These are phyloP conservation scores for Aspergillus unguis DNA, from an alignment of 2,329 filamentous ascomycete species.

Conservation along the genomic window DNA sequence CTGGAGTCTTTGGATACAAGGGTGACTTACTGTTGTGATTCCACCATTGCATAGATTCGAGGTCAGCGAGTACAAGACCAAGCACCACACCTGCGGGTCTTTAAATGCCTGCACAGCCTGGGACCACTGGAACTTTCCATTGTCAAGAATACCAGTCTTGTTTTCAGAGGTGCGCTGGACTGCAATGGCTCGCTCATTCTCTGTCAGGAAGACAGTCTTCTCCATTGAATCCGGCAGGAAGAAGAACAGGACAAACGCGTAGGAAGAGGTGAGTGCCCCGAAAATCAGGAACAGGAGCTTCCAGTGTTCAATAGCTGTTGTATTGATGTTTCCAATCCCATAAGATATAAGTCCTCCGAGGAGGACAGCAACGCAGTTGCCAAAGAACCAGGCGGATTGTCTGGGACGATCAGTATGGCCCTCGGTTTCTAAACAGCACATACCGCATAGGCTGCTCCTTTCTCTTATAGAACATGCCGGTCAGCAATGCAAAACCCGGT, in stretches of 20 bases:
- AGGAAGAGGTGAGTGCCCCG: slow-evolving; percentile 27
- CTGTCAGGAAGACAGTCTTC: slow-evolving; percentile 42
- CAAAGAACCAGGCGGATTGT: slow-evolving; percentile 35
- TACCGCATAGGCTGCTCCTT: slow-evolving; percentile 31
- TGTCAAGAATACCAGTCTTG: slow-evolving; percentile 53
- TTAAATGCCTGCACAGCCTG: slow-evolving; percentile 38
- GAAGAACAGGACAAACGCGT: slow-evolving; percentile 17
- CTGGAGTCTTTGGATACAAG: too few relatives aligned
- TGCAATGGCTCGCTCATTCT: slow-evolving; percentile 46
- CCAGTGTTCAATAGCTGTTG: slow-evolving; percentile 22
- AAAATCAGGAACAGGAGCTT: slow-evolving; percentile 32
- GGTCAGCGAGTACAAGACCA: slow-evolving; percentile 32
- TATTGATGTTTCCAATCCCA: slow-evolving; percentile 25
- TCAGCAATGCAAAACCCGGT: slow-evolving; percentile 38
- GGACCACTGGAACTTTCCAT: slow-evolving; percentile 41
- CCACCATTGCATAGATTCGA: slow-evolving; percentile 36
- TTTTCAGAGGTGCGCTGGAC: slow-evolving; percentile 52
- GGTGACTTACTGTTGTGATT: slow-evolving; percentile 26
- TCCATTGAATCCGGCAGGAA: slow-evolving; percentile 30
- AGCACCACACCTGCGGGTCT: slow-evolving; percentile 33
- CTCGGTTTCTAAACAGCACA: background rate
- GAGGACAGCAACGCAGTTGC: slow-evolving; percentile 31
- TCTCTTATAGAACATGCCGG: slow-evolving; percentile 35
- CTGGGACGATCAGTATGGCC: slow-evolving; percentile 2
- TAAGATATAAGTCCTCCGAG: slow-evolving; percentile 31